phyloP scores from a whole-genome alignment of 2,329 filamentous ascomycete species.

The Xylariaceae sp. region DNA sequence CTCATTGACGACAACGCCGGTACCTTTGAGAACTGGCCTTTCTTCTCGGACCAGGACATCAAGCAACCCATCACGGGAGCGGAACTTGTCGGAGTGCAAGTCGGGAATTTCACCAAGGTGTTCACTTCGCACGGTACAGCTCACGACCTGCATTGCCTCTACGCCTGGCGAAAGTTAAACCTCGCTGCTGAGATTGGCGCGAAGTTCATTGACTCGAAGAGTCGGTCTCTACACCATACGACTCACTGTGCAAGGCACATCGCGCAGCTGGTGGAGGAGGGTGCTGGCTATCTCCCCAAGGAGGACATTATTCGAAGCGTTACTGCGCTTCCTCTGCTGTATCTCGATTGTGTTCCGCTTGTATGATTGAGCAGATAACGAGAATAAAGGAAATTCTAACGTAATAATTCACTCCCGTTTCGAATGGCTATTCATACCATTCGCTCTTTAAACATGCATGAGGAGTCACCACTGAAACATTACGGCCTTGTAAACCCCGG shows the following conservation, averaged over 20 bases:
- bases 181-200: constrained; percentile 2
- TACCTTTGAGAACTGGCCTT: constrained; percentile 7
- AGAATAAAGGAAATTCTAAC: too few relatives aligned
- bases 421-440: too few relatives aligned
- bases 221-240: constrained; percentile 9
- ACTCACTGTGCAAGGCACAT: constrained; percentile 14
- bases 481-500: too few relatives aligned
- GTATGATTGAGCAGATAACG: too few relatives aligned
- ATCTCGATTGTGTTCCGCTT: too few relatives aligned
- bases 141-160: constrained; percentile 10
- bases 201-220: constrained; percentile 1
- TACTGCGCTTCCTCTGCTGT: constrained; percentile 7
- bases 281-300: constrained; percentile 8
- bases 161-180: constrained; percentile 9
- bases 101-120: constrained; percentile 7
- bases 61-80: neutral
- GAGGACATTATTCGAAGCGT: neutral
- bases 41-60: neutral
- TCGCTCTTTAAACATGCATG: too few relatives aligned
- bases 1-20: constrained; percentile 5
- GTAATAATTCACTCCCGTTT: too few relatives aligned
- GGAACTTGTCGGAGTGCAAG: neutral
- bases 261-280: constrained; percentile 11
- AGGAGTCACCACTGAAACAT: too few relatives aligned
- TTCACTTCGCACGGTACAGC: constrained; percentile 4